phyloP scores from a whole-genome alignment of 2,329 filamentous ascomycete species.

The Curvularia hawaiiensis region DNA sequence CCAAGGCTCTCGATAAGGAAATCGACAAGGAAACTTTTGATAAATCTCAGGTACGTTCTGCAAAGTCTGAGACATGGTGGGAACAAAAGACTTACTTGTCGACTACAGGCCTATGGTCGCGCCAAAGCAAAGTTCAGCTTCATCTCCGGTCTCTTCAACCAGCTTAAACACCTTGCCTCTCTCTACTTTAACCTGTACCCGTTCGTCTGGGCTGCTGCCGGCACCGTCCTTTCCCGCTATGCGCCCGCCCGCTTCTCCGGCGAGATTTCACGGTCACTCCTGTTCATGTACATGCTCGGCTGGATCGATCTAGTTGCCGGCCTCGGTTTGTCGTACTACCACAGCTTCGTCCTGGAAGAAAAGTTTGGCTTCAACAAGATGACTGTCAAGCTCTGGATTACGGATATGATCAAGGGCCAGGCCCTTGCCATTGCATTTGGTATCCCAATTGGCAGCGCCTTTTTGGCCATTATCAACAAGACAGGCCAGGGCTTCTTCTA shows the following conservation, averaged over 20 bases:
- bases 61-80: background rate
- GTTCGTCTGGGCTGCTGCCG: conserved; percentile 85
- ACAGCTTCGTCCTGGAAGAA: conserved; percentile 95
- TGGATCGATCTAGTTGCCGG: conserved; percentile 79
- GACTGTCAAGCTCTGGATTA: conserved; percentile 84
- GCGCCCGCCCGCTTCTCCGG: conserved; percentile 80
- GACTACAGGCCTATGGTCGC: conserved; percentile 76
- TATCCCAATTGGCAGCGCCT: conserved; percentile 86
- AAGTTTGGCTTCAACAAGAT: conserved; percentile 99
- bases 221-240: conserved; percentile 73
- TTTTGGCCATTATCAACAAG: conserved; percentile 91
- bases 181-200: conserved; percentile 92
- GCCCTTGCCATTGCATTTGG: conserved; percentile 79
- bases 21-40: conserved; percentile 90
- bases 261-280: conserved; percentile 90
- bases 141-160: conserved; percentile 78
- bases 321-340: conserved; percentile 84
- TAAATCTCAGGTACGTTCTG: conserved; percentile 71
- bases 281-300: conserved; percentile 89
- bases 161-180: conserved; percentile 85
- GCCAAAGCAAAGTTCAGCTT: conserved; percentile 93
- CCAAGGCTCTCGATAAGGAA: conserved; percentile 85
- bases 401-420: conserved; percentile 90
- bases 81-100: conserved; percentile 21
- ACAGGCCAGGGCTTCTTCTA: conserved; percentile 97